Evolutionary conservation across 768 basidiomycete species (phyloP), one percentile per base, ranked within the genome.

Genomic region (Glaciozyma antarctica): DNA sequence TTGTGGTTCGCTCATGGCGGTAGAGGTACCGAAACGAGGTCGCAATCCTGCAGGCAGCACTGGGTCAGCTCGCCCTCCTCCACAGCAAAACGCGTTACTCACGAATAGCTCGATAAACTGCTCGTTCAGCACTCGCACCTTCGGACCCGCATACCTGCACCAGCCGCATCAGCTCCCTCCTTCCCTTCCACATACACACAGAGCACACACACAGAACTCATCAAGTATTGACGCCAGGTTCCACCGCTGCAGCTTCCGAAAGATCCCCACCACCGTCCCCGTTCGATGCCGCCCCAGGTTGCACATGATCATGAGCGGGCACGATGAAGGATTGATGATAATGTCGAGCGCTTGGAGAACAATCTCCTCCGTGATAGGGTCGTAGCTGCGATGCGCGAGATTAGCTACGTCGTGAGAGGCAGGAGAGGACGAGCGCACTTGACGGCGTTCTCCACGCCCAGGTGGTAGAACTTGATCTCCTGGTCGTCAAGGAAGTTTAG

Each of bases 101-200:
- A 56, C 76, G 58, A 78, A 78, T 19, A 77, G 72, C 71, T 78
- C 77, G 63, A 78, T 77, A 63, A 78, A 78, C 77, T 78, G 77
- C 64, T 78, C 77, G 68, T 78, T 78, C 51, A 76, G 59, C 16
- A 76, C 71, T 38, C 77, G 72, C 13, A 78, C 77, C 64, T 77
- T 77, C 49, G 75, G 73, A 1, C 77, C 77, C 3, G 77, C 76
- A 61, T 76, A 70, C 15, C 62, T 57, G 38, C 44, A 10, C 38
- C 17, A 10, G 47, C 19, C 21, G 21, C 47, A 24, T 48, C n/a
- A 48, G 47, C 47, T 48, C n/a, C 47, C 9, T 48, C 15, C 30
- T 30, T 34, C 4, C 30, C 26, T 12, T 16, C 26, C 13, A 3
- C 19, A 2, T 13, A 2, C 13, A 17, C 32, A 22, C 9, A 32